phyloP scores from a whole-genome alignment of 2,329 filamentous ascomycete species.

The Pseudopithomyces chartarum region DNA sequence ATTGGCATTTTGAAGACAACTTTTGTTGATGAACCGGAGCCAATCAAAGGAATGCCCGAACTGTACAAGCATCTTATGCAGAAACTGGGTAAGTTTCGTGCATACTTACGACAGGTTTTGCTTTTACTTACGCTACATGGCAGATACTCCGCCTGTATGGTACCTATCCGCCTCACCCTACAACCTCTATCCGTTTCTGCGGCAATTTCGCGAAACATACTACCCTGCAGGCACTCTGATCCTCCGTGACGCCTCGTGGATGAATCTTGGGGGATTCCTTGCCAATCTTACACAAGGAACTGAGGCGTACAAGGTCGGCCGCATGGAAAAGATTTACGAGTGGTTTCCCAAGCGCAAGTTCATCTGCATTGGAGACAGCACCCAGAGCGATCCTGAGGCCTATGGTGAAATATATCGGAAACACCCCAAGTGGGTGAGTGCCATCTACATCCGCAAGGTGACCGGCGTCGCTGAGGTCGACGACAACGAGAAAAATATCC shows the following conservation, averaged over 20 bases:
- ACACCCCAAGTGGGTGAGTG: slow-evolving; percentile 75
- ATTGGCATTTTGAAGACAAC: slow-evolving; percentile 82
- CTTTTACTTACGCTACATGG: neutral
- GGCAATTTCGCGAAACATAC: slow-evolving; percentile 69
- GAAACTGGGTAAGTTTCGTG: slow-evolving; percentile 41
- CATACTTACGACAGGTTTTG: neutral
- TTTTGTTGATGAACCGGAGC: slow-evolving; percentile 75
- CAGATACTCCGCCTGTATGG: slow-evolving; percentile 74
- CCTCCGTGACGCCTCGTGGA: slow-evolving; percentile 83
- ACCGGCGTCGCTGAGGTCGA: slow-evolving; percentile 75
- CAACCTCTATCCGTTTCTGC: slow-evolving; percentile 89
- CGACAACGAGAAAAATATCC: slow-evolving; percentile 70
- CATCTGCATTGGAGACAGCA: slow-evolving; percentile 87
- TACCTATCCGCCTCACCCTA: slow-evolving; percentile 94
- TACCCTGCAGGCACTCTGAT: slow-evolving; percentile 82
- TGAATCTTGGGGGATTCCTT: slow-evolving; percentile 79
- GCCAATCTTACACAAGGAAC: slow-evolving; percentile 80
- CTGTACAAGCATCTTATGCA: slow-evolving; percentile 72
- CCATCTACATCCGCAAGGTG: slow-evolving; percentile 86
- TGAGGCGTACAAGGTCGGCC: slow-evolving; percentile 81
- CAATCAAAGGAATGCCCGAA: slow-evolving; percentile 81
- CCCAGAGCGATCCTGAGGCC: slow-evolving; percentile 87
- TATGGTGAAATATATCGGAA: slow-evolving; percentile 78
- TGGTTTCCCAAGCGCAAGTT: slow-evolving; percentile 82
- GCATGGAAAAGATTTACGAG: slow-evolving; percentile 75